Evolutionary conservation across 2,329 filamentous ascomycete genomes (phyloP).

Genomic region (Aspergillus sp.): DNA sequence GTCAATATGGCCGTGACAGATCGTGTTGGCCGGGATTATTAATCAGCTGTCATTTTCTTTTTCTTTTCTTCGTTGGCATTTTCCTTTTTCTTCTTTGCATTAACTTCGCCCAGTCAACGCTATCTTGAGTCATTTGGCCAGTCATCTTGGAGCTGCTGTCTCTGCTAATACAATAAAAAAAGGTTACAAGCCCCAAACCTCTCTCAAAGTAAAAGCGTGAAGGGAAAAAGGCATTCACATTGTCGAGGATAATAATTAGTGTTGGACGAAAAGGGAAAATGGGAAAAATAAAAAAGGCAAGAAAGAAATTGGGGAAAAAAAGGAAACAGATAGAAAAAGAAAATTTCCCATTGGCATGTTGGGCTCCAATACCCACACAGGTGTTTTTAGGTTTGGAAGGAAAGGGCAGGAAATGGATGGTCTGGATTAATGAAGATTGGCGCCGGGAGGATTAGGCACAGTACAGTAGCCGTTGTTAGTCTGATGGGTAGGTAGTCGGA

Average conservation of each 20-base stretch:
- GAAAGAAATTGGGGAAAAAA: neutral
- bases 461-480: slow-evolving; percentile 15
- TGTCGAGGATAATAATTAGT: slow-evolving; percentile 1
- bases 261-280: neutral
- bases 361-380: slow-evolving; percentile 9
- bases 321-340: neutral
- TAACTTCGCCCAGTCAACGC: slow-evolving; percentile 5
- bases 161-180: neutral
- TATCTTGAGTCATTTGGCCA: neutral
- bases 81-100: slow-evolving; percentile 7
- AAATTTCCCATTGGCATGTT: slow-evolving; percentile 14
- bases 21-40: slow-evolving; percentile 13
- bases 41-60: neutral
- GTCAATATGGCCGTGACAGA: slow-evolving; percentile 16
- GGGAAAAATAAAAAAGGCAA: neutral
- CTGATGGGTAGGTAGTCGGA: neutral
- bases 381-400: slow-evolving; percentile 18
- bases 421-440: slow-evolving; percentile 26
- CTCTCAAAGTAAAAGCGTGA: neutral
- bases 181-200: neutral
- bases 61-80: neutral
- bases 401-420: slow-evolving; percentile 16
- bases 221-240: neutral
- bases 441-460: slow-evolving; percentile 24
- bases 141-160: neutral